These are phyloP conservation scores for Prunus mongolica DNA, from an alignment of 306 rosid genomes.

Conservation along the genomic window DNA sequence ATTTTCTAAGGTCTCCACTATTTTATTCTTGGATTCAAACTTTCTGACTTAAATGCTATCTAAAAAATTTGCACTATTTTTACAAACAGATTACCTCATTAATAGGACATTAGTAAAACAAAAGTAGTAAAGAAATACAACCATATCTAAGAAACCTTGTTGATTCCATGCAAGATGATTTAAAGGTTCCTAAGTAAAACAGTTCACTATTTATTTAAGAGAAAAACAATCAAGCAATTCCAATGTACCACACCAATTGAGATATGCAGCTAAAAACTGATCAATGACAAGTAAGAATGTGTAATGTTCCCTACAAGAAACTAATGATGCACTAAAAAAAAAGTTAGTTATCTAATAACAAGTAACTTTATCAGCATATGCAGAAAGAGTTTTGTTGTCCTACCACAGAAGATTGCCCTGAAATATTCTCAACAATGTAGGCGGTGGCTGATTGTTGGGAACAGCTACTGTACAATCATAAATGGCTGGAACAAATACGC, in stretches of 20 bases:
- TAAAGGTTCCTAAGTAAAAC: background rate
- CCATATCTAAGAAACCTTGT: background rate
- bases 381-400: background rate
- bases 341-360: background rate
- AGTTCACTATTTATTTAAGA: background rate
- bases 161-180: background rate
- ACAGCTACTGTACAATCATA: slow-evolving; percentile 78
- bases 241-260: background rate
- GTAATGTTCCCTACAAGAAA: background rate
- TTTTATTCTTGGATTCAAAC: too few species aligned
- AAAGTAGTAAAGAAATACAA: background rate
- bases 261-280: background rate
- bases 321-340: background rate
- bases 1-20: background rate
- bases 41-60: too few species aligned
- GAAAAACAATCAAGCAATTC: background rate
- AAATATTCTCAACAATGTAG: slow-evolving; percentile 64
- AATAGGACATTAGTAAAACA: too few species aligned
- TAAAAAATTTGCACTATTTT: too few species aligned
- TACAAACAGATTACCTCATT: background rate
- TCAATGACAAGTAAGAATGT: background rate
- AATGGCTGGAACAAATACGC: slow-evolving; percentile 61
- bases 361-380: background rate
- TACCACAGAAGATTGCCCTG: slow-evolving; percentile 70
- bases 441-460: slow-evolving; percentile 52